Base-by-base conservation (phyloP, 805 yeast genomes). In the Ogataea henricii region DNA sequence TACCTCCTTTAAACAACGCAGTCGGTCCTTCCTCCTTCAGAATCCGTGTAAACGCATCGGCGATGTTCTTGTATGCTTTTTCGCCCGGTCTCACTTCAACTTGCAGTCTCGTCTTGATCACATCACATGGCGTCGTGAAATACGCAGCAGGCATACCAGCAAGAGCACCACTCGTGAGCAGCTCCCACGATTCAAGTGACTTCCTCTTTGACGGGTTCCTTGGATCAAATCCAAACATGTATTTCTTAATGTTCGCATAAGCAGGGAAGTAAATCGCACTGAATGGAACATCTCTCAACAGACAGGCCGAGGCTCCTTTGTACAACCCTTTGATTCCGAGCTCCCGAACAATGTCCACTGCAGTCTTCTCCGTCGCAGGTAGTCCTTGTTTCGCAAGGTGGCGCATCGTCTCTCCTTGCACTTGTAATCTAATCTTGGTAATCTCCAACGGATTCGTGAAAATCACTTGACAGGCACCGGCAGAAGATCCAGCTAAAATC, bases 141-240 rank as follows among this genome's bases (percentile, higher is more conserved):
- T 87, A 92, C 9, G 98, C 98, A 25, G 98, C 95, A 8, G 99
- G 99, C 74, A 95, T 89, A 64, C 98, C 99, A 12, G 99, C 98
- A 54, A 91, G 65, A 9, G 96, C 97, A 68, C 99, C 99, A 51
- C 95, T 81, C 4, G 81, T 66, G 51, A 92, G 78, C 55, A 94
- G 73, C 68, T 92, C 96, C 86, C 92, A 84, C 23, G 95, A 81
- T 53, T 81, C 82, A 51, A 91, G 78, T 52, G 78, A 75, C 39
- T 72, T 76, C 57, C 78, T 74, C 58, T 82, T 78, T 46, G 75
- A 76, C 22, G 81, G 76, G 60, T 79, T 80, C 40, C 71, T 65
- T 4, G 96, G 96, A 60, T 92, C 96, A 63, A 86, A 90, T 45
- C 85, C 79, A 68, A 91, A 91, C 53, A 88, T 62, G 58, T 82